A percentile compares a stretch with the other conserved stretches of the same genome.
Conservation (phyloP, 495 filamentous ascomycete species). For the Aspergillus funiculosus region DNA sequence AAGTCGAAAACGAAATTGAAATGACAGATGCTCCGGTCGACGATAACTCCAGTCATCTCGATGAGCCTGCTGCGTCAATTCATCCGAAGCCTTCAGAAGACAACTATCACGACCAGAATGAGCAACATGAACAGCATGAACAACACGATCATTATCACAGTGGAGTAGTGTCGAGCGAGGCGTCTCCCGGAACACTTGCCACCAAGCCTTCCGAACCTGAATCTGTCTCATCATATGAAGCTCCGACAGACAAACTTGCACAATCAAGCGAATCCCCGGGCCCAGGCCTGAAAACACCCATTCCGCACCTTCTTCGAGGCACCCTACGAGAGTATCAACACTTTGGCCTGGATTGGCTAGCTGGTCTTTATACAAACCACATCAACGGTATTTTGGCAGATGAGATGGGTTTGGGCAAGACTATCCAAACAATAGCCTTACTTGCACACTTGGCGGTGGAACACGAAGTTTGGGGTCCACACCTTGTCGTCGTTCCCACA, state of each 20-base stretch:
- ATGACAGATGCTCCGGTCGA: conserved; percentile 6
- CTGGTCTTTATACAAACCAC: conserved; percentile 80
- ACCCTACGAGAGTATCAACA: conserved; percentile 96
- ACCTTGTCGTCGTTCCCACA: conserved; percentile 93
- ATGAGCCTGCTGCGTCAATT: conserved; percentile 1
- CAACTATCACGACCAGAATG: conserved; percentile 15
- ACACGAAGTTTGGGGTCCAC: conserved; percentile 90
- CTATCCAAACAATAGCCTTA: conserved; percentile 95
- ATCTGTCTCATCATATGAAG: conserved; percentile 56
- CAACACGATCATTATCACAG: conserved; percentile 24
- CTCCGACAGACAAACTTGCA: conserved; percentile 31
- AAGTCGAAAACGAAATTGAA: background rate
- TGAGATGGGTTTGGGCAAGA: conserved; percentile 99
- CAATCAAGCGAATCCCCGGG: conserved; percentile 30
- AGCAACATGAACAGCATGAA: conserved; percentile 13
- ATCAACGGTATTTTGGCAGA: conserved; percentile 98
- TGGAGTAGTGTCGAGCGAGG: conserved; percentile 38
- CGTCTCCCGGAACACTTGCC: conserved; percentile 56
- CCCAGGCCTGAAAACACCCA: conserved; percentile 57
- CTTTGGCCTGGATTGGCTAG: conserved; percentile 93
- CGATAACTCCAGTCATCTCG: background rate
- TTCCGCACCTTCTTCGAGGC: conserved; percentile 85
- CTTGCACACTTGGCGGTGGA: conserved; percentile 89
- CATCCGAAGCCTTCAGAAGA: conserved; percentile 5
- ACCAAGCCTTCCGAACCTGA: conserved; percentile 65